Base-by-base conservation (phyloP, 305 asterid genomes). In the Fraxinus dipetala region DNA sequence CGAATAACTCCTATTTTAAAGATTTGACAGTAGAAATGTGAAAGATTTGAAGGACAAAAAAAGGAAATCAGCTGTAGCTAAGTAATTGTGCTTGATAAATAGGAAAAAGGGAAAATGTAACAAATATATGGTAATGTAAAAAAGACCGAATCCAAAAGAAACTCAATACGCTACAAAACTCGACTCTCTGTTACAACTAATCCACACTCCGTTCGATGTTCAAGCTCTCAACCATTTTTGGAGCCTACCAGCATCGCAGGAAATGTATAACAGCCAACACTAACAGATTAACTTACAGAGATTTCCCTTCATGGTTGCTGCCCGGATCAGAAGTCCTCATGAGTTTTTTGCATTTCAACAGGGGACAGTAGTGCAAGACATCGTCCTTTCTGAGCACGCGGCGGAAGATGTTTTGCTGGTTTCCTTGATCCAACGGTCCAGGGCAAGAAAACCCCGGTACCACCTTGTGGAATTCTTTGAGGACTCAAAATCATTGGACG, bases 361-460 rank as follows among this genome's bases (percentile, higher is more conserved):
- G 98, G 83, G 79, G 98, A 83, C 76, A 93, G 91, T 18, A 95
- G 89, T n/a, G 97, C 91, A 40, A 95, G 96, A 87, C 85, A 84
- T 67, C 93, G 88, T 26, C 94, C 88, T 83, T 90, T 94, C 78
- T 92, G 98, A 32, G 98, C 98, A 2, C 99, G 96, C 0, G 98
- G 98, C 0, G 98, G 99, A 38, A 95, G 95, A 84, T 92, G 99
- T 75, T 88, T 94, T 28, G 90, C 88, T 40, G 90, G 96, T 79
- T 89, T 92, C 73, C 97, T 85, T 4, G 93, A 85, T 34, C 92
- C 90, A 20, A 81, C 91, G 1, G 86, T 85, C 95, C 94, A 91
- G 9, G 99, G 99, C 86, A 95, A 85, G 92, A 91, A 95, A 78
- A 95, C 98, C 30, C 99, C 99, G 0, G 99, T 95, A 22, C 98